Evolutionary conservation across 2,329 filamentous ascomycete genomes (phyloP).

Genomic region (Pestalotiopsis sp.): DNA sequence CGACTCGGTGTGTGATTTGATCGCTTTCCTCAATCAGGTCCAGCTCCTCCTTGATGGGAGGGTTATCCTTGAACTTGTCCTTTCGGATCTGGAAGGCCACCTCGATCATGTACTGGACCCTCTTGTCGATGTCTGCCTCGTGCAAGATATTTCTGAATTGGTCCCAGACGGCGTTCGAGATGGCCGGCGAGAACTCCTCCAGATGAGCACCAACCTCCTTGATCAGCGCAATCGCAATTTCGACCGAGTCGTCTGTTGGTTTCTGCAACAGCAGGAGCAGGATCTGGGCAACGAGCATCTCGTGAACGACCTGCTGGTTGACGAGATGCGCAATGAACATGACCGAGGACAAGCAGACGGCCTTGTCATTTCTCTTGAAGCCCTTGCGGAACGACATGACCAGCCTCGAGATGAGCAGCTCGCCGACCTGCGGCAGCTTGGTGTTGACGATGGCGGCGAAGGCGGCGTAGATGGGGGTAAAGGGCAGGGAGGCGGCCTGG

Average conservation of each 20-base stretch:
- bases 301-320: constrained; percentile 94
- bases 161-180: constrained; percentile 89
- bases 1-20: constrained; percentile 88
- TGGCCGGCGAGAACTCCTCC: constrained; percentile 91
- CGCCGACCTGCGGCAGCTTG: constrained; percentile 92
- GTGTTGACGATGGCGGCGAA: constrained; percentile 98
- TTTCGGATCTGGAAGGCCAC: constrained; percentile 96
- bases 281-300: constrained; percentile 92
- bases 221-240: constrained; percentile 93
- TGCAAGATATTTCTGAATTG: constrained; percentile 95
- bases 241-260: constrained; percentile 95
- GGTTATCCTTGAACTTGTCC: constrained; percentile 95
- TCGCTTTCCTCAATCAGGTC: constrained; percentile 97
- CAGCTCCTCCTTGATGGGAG: constrained; percentile 85
- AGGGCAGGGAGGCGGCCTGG: constrained; percentile 91
- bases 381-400: constrained; percentile 94
- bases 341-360: constrained; percentile 88
- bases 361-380: constrained; percentile 95
- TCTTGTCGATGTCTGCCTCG: constrained; percentile 95
- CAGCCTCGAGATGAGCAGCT: constrained; percentile 82
- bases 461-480: constrained; percentile 93
- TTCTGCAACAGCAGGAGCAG: constrained; percentile 90
- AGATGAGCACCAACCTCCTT: constrained; percentile 92
- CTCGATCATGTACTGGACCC: constrained; percentile 99
- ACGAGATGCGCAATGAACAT: constrained; percentile 94